These are phyloP conservation scores for Annulohypoxylon truncatum DNA, from an alignment of 2,329 filamentous ascomycete genomes.

Conservation along the genomic window DNA sequence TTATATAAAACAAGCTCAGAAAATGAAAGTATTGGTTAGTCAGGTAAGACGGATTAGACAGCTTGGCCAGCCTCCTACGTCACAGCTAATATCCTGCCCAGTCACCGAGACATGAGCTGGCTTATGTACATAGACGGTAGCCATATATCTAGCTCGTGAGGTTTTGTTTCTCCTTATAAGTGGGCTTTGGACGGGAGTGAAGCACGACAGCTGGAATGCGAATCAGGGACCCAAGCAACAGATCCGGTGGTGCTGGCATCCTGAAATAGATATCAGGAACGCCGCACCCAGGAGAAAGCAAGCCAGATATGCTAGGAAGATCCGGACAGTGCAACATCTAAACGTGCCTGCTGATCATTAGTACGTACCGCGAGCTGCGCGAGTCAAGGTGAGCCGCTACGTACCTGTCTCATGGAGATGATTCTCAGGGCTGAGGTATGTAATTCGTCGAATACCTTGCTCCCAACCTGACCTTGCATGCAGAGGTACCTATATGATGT, in stretches of 20 bases:
- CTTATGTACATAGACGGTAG: neutral
- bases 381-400: conserved; percentile 19
- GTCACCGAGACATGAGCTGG: neutral
- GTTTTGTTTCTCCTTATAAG: conserved; percentile 29
- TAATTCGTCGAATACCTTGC: conserved; percentile 35
- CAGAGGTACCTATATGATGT: conserved; percentile 7
- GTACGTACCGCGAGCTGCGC: conserved; percentile 24
- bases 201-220: conserved; percentile 32
- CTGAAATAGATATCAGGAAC: conserved; percentile 22
- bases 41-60: conserved; percentile 3
- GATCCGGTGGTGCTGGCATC: conserved; percentile 29
- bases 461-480: conserved; percentile 16
- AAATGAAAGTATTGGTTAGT: neutral
- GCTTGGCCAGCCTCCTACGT: conserved; percentile 22
- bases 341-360: conserved; percentile 42
- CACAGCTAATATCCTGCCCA: neutral
- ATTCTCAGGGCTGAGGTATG: neutral
- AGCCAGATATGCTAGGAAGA: conserved; percentile 40
- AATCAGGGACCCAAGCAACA: conserved; percentile 25
- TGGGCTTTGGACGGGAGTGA: conserved; percentile 13
- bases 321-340: conserved; percentile 39
- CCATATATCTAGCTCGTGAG: conserved; percentile 8
- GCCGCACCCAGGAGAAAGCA: conserved; percentile 15
- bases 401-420: conserved; percentile 23
- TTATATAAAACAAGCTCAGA: neutral